Conservation (phyloP, 2,329 filamentous ascomycete genomes). For the Teratosphaeria destructans region DNA sequence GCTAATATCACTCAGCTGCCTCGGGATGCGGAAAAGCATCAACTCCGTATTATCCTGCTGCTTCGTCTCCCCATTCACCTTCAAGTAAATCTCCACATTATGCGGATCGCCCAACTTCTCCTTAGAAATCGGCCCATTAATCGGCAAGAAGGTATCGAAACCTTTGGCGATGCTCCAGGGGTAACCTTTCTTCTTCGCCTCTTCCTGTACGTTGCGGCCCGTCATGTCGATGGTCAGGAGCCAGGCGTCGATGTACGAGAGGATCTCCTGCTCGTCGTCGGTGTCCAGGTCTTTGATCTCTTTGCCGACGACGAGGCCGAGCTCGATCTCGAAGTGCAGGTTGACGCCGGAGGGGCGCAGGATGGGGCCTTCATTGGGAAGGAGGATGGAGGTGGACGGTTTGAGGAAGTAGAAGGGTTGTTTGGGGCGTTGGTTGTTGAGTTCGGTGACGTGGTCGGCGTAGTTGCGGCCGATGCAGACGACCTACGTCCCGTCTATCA, state of each 20-base stretch:
- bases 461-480: slow-evolving; percentile 96
- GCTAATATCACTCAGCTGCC: slow-evolving; percentile 82
- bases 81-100: slow-evolving; percentile 74
- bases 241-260: slow-evolving; percentile 79
- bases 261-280: slow-evolving; percentile 61
- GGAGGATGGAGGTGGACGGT: slow-evolving; percentile 74
- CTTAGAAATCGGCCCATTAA: slow-evolving; percentile 74
- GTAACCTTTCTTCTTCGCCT: slow-evolving; percentile 92
- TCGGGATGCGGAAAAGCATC: slow-evolving; percentile 87
- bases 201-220: slow-evolving; percentile 85
- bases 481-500: slow-evolving; percentile 41
- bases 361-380: slow-evolving; percentile 67
- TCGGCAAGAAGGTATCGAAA: slow-evolving; percentile 92
- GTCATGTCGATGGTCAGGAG: slow-evolving; percentile 95
- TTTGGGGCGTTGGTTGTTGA: slow-evolving; percentile 77
- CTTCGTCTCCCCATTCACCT: slow-evolving; percentile 65
- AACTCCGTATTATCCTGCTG: slow-evolving; percentile 85
- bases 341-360: slow-evolving; percentile 72
- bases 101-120: slow-evolving; percentile 75
- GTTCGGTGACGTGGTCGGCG: slow-evolving; percentile 88
- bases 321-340: slow-evolving; percentile 90
- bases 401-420: slow-evolving; percentile 99
- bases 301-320: slow-evolving; percentile 82
- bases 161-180: slow-evolving; percentile 96
- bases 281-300: slow-evolving; percentile 63